A percentile compares a stretch with the other conserved stretches of the same genome.
Evolutionary conservation across 2,329 filamentous ascomycete species (phyloP).

Genomic region (Exophiala calicioides): DNA sequence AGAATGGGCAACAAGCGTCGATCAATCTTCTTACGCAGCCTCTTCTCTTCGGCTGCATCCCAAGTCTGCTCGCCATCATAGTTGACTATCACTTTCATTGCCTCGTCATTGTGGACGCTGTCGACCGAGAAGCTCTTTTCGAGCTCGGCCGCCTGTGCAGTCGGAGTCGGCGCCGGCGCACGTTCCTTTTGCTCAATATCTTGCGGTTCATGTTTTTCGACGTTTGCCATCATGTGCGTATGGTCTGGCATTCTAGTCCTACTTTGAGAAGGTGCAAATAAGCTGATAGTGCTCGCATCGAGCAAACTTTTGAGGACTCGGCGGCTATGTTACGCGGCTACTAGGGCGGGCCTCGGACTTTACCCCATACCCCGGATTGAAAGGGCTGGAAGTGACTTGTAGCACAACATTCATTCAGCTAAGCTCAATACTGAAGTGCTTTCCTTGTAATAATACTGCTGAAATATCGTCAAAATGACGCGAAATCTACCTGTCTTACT

Average conservation of each 20-base stretch:
- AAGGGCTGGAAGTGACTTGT: too few species aligned
- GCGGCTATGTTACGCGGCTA: too few species aligned
- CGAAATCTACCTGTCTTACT: too few species aligned
- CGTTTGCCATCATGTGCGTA: not conserved
- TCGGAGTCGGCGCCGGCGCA: not conserved
- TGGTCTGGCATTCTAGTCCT: not conserved
- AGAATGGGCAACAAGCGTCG: constrained; percentile 53
- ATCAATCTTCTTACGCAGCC: constrained; percentile 20
- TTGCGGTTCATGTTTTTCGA: not conserved
- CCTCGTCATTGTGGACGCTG: constrained; percentile 24
- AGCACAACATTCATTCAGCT: too few species aligned
- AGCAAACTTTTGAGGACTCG: not conserved
- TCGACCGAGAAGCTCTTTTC: constrained; percentile 17
- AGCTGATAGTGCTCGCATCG: not conserved
- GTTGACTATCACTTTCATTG: constrained; percentile 22
- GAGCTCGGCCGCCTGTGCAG: constrained; percentile 3
- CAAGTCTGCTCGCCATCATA: constrained; percentile 20
- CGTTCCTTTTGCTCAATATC: not conserved
- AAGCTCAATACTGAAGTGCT: too few species aligned
- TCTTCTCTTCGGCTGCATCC: constrained; percentile 20
- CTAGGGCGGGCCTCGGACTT: too few species aligned
- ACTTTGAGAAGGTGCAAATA: not conserved
- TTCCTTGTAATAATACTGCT: too few species aligned
- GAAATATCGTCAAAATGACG: too few species aligned
- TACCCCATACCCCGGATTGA: too few species aligned